Conservation (phyloP, 108 stramenopile species). For the Hondaea fermentalgiana region DNA sequence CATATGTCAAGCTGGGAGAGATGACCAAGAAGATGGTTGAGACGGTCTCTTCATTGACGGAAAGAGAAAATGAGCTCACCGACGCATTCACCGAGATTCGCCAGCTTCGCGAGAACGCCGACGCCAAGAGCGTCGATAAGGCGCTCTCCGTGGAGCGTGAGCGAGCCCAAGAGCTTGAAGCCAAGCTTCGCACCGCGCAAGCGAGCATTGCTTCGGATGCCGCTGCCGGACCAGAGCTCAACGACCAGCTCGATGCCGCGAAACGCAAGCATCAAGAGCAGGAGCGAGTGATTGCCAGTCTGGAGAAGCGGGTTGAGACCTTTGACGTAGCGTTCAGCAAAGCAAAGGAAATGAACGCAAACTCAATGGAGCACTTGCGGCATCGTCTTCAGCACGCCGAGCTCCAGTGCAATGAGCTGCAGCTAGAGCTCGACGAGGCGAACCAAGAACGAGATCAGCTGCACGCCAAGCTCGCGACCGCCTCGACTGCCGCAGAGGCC, state of each 20-base stretch:
- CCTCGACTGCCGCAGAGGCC: too few species aligned
- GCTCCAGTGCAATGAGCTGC: not conserved
- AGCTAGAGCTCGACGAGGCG: not conserved
- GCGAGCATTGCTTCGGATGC: not conserved
- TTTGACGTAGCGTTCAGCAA: not conserved
- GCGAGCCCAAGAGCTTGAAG: not conserved
- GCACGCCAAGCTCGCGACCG: not conserved
- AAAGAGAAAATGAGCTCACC: not conserved
- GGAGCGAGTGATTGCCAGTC: not conserved
- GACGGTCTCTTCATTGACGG: not conserved
- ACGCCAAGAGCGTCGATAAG: not conserved
- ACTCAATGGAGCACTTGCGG: not conserved
- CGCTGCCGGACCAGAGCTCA: not conserved
- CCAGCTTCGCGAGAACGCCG: not conserved
- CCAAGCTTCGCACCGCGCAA: not conserved
- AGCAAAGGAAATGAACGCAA: not conserved
- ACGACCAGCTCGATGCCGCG: not conserved
- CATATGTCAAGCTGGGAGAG: not conserved
- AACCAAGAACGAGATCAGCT: not conserved
- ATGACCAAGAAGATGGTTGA: not conserved
- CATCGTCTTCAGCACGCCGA: not conserved
- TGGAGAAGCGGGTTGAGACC: not conserved
- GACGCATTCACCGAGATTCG: not conserved
- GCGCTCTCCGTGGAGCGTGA: not conserved
- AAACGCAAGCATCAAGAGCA: not conserved